Conservation (phyloP, 306 rosid genomes). For the Gleditsia sinensis region DNA sequence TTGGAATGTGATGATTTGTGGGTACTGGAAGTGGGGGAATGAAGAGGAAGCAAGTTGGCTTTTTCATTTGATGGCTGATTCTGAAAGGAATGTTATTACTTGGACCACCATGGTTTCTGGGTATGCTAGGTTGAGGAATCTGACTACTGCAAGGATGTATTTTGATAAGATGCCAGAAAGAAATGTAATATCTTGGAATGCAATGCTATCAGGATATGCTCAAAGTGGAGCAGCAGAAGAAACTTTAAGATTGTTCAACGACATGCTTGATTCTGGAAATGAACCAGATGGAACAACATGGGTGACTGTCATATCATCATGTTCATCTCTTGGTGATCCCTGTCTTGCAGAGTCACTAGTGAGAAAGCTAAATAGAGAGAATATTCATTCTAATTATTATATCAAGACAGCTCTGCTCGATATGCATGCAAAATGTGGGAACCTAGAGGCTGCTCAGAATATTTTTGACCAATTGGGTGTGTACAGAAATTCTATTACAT, state of each 20-base stretch:
- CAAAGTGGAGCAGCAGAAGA: slow-evolving; percentile 55
- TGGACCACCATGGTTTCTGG: slow-evolving; percentile 78
- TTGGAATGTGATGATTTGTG: slow-evolving; percentile 69
- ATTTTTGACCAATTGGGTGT: slow-evolving; percentile 55
- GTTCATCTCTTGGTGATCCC: slow-evolving; percentile 49
- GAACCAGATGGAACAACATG: slow-evolving; percentile 61
- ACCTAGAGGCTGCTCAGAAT: slow-evolving; percentile 50
- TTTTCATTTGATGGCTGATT: slow-evolving; percentile 44
- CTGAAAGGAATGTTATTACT: slow-evolving; percentile 48
- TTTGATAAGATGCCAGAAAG: slow-evolving; percentile 61
- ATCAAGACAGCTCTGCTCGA: slow-evolving; percentile 67
- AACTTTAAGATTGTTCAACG: slow-evolving; percentile 55
- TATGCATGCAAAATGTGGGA: slow-evolving; percentile 69
- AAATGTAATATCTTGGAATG: slow-evolving; percentile 77
- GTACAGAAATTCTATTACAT: slow-evolving; percentile 48
- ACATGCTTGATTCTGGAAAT: slow-evolving; percentile 46
- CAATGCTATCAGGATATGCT: slow-evolving; percentile 73
- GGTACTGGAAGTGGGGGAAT: slow-evolving; percentile 63
- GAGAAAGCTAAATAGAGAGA: slow-evolving; percentile 37
- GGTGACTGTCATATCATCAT: slow-evolving; percentile 59
- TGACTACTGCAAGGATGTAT: slow-evolving; percentile 53
- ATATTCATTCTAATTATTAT: slow-evolving; percentile 51
- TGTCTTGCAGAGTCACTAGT: slow-evolving; percentile 46
- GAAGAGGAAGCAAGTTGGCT: slow-evolving; percentile 55
- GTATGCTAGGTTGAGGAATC: slow-evolving; percentile 50